phyloP scores from a whole-genome alignment of 1,139 yeast species.

The Lodderomyces parapsilosis region DNA sequence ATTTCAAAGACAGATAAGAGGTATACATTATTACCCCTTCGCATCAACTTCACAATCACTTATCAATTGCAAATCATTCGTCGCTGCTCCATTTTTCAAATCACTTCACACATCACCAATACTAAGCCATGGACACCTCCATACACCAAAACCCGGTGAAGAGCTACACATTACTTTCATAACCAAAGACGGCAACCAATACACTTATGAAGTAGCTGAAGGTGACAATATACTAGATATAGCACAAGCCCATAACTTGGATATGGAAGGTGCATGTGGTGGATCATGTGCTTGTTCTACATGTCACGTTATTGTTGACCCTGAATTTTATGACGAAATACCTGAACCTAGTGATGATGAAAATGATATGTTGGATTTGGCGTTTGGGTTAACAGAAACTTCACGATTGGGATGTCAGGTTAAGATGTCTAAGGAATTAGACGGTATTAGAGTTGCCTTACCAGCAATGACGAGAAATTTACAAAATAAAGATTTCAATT shows the following conservation, averaged over 20 bases:
- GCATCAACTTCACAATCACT: neutral
- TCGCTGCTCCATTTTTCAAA: conserved; percentile 3
- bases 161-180: conserved; percentile 88
- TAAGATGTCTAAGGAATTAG: conserved; percentile 82
- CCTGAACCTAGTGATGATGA: conserved; percentile 98
- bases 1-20: neutral
- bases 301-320: conserved; percentile 94
- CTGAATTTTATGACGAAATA: conserved; percentile 83
- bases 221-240: conserved; percentile 92
- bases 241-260: conserved; percentile 90
- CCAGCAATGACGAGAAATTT: conserved; percentile 97
- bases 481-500: conserved; percentile 68
- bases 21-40: neutral
- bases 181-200: conserved; percentile 85
- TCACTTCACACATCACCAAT: conserved; percentile 15
- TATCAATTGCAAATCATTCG: conserved; percentile 18
- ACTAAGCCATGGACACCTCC: conserved; percentile 73
- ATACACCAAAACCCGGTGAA: conserved; percentile 90
- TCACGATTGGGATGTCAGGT: conserved; percentile 95
- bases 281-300: conserved; percentile 99
- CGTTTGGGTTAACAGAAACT: conserved; percentile 95
- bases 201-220: conserved; percentile 80
- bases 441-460: conserved; percentile 91
- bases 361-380: conserved; percentile 96
- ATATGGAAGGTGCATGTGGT: conserved; percentile 99